Evolutionary conservation across 1,284 basidiomycete species (phyloP).

Genomic region (Ustilago cynodontis): DNA sequence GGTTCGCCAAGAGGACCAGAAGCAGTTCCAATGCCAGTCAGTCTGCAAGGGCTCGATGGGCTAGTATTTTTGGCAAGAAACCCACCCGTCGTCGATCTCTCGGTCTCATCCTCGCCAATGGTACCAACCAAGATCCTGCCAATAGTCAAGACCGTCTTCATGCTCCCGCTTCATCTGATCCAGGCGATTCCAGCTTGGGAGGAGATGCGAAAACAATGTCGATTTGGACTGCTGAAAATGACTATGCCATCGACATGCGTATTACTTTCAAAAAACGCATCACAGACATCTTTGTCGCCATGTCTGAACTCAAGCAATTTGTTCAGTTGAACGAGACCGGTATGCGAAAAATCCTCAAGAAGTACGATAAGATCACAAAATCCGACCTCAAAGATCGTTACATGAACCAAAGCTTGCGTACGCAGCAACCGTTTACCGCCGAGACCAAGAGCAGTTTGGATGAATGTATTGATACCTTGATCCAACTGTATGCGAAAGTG

Average conservation of each 20-base stretch:
- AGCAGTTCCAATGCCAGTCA: slow-evolving; percentile 51
- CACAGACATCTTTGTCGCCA: slow-evolving; percentile 82
- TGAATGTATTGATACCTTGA: slow-evolving; percentile 76
- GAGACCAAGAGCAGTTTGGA: slow-evolving; percentile 76
- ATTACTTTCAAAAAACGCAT: slow-evolving; percentile 92
- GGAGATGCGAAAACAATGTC: slow-evolving; percentile 54
- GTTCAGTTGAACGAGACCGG: slow-evolving; percentile 93
- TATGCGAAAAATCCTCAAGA: slow-evolving; percentile 96
- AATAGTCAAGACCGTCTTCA: slow-evolving; percentile 39
- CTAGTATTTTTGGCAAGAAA: slow-evolving; percentile 51
- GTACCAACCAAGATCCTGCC: slow-evolving; percentile 10
- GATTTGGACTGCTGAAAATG: slow-evolving; percentile 83
- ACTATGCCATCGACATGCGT: slow-evolving; percentile 88
- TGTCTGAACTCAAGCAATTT: slow-evolving; percentile 87
- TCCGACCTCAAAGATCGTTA: slow-evolving; percentile 87
- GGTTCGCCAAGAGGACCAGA: slow-evolving; percentile 26
- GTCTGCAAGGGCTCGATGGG: slow-evolving; percentile 40
- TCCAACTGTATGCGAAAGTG: slow-evolving; percentile 86
- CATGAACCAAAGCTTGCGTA: slow-evolving; percentile 81
- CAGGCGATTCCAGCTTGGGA: slow-evolving; percentile 47
- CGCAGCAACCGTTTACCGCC: slow-evolving; percentile 70
- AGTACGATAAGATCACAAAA: slow-evolving; percentile 96
- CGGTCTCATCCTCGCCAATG: slow-evolving; percentile 41
- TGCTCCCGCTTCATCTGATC: slow-evolving; percentile 34
- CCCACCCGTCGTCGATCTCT: slow-evolving; percentile 47